Evolutionary conservation across 352 stramenopile genomes (phyloP), one percentile per base, ranked within the genome.

Genomic region (Globisporangium sylvaticum): DNA sequence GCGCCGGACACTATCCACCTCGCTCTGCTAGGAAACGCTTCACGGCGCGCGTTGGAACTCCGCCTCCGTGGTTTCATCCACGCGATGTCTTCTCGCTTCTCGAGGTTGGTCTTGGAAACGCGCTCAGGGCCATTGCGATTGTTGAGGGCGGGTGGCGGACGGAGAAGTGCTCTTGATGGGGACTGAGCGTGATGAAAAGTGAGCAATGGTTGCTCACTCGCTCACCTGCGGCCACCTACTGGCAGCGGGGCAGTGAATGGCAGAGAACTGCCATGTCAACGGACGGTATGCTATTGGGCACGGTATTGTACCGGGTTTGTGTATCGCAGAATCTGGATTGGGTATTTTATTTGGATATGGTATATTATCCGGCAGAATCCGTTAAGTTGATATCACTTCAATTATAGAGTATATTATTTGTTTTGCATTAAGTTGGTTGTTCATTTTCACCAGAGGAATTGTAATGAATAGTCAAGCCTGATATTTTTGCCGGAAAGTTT

Each of bases 31-130:
- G 20, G 31, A 75, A 75, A 25, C 66, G 62, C 27, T 65, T 50
- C 1, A 69, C 31, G 27, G 53, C 61, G 44, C 65, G 44, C 15
- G 55, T 68, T n/a, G 64, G 57, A 24, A 74, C 34, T 1, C 68
- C 68, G 61, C 59, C 64, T 56, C 65, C 65, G 2, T 24, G 8
- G 8, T 50, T 71, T 5, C 20, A 72, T 69, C 65, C 60, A 75
- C 59, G 68, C 27, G 44, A 69, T 69, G 1, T 69, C 65, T 25
- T 66, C 18, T 4, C 46, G 22, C 54, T 73, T 73, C 44, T 73
- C 52, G 10, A 62, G 37, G 32, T 70, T 53, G 15, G 63, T 63
- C 58, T 73, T 67, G 39, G 20, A 57, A 9, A 65, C 44, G 42
- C 25, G 44, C 34, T 54, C 37, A 25, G 52, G 52, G 52, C 52